Percentiles rank a stretch among this genome's conserved stretches.
phyloP scores from a whole-genome alignment of 768 basidiomycete species.

The Phlegmacium glaucopus region DNA sequence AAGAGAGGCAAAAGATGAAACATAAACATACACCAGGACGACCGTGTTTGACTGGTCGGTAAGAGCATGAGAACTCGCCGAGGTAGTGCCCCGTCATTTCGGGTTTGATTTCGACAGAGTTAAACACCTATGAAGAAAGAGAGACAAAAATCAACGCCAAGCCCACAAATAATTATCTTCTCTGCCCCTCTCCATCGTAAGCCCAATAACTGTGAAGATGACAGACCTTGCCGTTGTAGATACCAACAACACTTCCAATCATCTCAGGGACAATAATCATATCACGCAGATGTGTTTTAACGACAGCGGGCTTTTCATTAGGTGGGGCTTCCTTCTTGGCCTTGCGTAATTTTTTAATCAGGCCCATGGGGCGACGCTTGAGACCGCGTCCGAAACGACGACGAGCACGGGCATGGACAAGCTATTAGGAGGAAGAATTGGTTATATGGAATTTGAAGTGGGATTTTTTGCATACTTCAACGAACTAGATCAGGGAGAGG shows the following conservation, averaged over 20 bases:
- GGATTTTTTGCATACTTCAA: slow-evolving; percentile 55
- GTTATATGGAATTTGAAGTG: slow-evolving; percentile 3
- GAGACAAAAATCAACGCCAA: slow-evolving; percentile 7
- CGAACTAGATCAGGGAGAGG: slow-evolving; percentile 46
- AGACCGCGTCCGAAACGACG: slow-evolving; percentile 98
- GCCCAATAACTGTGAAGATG: background rate
- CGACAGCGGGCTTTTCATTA: slow-evolving; percentile 97
- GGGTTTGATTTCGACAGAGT: slow-evolving; percentile 98
- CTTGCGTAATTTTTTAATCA: slow-evolving; percentile 99
- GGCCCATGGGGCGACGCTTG: slow-evolving; percentile 96
- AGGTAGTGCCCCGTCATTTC: slow-evolving; percentile 99
- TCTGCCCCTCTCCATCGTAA: background rate
- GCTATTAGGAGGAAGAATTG: slow-evolving; percentile 36
- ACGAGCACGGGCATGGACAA: slow-evolving; percentile 98
- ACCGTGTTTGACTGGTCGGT: slow-evolving; percentile 99
- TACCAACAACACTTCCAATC: slow-evolving; percentile 97
- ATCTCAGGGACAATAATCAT: slow-evolving; percentile 99
- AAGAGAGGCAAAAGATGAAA: background rate
- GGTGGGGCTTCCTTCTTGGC: slow-evolving; percentile 99
- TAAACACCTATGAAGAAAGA: slow-evolving; percentile 68
- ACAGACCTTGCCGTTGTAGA: slow-evolving; percentile 94
- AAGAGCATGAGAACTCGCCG: slow-evolving; percentile 95
- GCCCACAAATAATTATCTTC: background rate
- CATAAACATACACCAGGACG: slow-evolving; percentile 85
- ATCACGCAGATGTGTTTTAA: slow-evolving; percentile 98